These are phyloP conservation scores for Daldinia caldariorum DNA, from an alignment of 495 filamentous ascomycete genomes.

Conservation along the genomic window DNA sequence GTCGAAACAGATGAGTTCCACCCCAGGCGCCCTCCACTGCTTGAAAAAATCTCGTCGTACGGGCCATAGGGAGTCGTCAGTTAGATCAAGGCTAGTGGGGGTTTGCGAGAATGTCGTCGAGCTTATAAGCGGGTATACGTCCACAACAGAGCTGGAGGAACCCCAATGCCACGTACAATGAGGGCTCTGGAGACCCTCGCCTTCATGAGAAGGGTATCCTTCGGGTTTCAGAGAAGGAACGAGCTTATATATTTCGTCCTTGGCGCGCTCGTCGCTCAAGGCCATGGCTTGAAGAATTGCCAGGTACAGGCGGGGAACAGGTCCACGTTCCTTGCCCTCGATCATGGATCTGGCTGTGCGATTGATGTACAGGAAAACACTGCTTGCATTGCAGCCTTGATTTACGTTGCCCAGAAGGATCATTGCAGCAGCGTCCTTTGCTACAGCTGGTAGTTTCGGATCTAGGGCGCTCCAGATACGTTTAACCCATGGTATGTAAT, in stretches of 20 bases:
- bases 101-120: background rate
- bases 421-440: slow-evolving; percentile 3
- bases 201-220: background rate
- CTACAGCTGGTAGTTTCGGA: background rate
- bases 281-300: slow-evolving; percentile 1
- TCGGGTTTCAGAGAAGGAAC: background rate
- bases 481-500: background rate
- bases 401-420: background rate
- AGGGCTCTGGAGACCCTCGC: background rate
- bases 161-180: background rate
- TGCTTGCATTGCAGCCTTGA: background rate
- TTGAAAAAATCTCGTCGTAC: background rate
- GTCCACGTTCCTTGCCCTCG: background rate
- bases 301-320: background rate
- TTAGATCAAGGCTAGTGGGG: background rate
- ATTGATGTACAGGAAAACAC: background rate
- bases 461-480: background rate
- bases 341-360: background rate
- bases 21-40: background rate
- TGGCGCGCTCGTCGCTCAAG: background rate
- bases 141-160: background rate
- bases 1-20: background rate
- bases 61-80: background rate
- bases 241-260: background rate
- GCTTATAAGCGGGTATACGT: background rate